Evolutionary conservation across 768 basidiomycete species (phyloP).

Genomic region (Panaeolus papilionaceus): DNA sequence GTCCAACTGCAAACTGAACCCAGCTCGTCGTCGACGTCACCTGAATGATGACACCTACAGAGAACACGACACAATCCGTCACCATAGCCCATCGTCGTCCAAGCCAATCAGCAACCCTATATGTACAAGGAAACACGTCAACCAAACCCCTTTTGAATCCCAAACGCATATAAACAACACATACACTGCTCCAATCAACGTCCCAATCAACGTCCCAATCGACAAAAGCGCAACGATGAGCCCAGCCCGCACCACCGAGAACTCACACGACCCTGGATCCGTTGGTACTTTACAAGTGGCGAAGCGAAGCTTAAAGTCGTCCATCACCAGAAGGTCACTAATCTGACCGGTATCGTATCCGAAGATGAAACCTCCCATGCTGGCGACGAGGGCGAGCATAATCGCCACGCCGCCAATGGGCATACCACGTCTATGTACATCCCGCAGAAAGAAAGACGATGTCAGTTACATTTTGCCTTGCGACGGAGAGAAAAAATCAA

Average conservation of each 20-base stretch:
- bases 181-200: constrained; percentile 65
- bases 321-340: constrained; percentile 76
- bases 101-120: constrained; percentile 64
- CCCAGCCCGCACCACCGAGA: constrained; percentile 62
- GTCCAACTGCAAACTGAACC: constrained; percentile 73
- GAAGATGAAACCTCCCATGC: constrained; percentile 75
- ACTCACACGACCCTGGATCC: constrained; percentile 51
- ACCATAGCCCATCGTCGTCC: constrained; percentile 75
- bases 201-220: constrained; percentile 72
- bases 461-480: too few relatives aligned
- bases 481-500: background rate
- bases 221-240: constrained; percentile 75
- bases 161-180: constrained; percentile 28
- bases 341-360: constrained; percentile 83
- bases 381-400: constrained; percentile 69
- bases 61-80: constrained; percentile 60
- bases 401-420: constrained; percentile 70
- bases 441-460: background rate
- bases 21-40: constrained; percentile 55
- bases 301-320: constrained; percentile 70
- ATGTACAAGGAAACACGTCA: background rate
- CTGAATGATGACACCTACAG: constrained; percentile 67
- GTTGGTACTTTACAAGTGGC: constrained; percentile 51
- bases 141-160: too few relatives aligned
- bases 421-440: constrained; percentile 52